A percentile compares a stretch with the other conserved stretches of the same genome.
Conservation (phyloP, 768 basidiomycete species). For the Amanita pseudoporphyria region DNA sequence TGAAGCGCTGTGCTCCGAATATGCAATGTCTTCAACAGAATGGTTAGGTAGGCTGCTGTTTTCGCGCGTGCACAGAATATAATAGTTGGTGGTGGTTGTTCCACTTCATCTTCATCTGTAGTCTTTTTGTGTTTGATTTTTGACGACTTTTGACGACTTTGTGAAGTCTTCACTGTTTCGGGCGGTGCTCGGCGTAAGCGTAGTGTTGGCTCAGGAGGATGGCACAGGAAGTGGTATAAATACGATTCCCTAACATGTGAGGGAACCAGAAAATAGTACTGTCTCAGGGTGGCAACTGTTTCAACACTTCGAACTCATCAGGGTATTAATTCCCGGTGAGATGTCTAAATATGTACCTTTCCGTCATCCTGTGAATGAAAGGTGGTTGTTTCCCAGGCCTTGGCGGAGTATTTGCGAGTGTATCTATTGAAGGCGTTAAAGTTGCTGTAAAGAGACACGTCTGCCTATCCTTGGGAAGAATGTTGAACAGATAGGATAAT, state of each 20-base stretch:
- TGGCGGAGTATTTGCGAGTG: slow-evolving; percentile 61
- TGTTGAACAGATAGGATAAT: slow-evolving; percentile 63
- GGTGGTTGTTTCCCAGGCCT: slow-evolving; percentile 77
- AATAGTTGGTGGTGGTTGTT: slow-evolving; percentile 89
- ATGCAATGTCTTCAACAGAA: slow-evolving; percentile 63
- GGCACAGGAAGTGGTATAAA: slow-evolving; percentile 79
- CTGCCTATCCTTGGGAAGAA: slow-evolving; percentile 80
- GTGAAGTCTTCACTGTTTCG: slow-evolving; percentile 30
- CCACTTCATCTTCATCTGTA: slow-evolving; percentile 38
- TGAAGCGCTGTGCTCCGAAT: slow-evolving; percentile 88
- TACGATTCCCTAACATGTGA: slow-evolving; percentile 92
- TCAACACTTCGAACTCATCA: slow-evolving; percentile 48
- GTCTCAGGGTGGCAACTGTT: slow-evolving; percentile 82
- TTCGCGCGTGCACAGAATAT: slow-evolving; percentile 84
- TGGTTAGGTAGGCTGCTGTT: slow-evolving; percentile 84
- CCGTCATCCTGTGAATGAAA: slow-evolving; percentile 74
- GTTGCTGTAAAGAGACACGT: slow-evolving; percentile 98
- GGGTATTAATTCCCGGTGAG: background rate
- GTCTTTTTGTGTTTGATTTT: slow-evolving; percentile 28
- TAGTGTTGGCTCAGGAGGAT: slow-evolving; percentile 75
- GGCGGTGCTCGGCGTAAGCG: slow-evolving; percentile 59
- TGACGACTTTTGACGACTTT: slow-evolving; percentile 16
- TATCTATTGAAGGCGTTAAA: slow-evolving; percentile 77
- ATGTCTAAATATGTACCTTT: slow-evolving; percentile 33
- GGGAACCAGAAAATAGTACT: slow-evolving; percentile 86